Evolutionary conservation across 2,329 filamentous ascomycete genomes (phyloP).

Genomic region (Alternaria sp.): DNA sequence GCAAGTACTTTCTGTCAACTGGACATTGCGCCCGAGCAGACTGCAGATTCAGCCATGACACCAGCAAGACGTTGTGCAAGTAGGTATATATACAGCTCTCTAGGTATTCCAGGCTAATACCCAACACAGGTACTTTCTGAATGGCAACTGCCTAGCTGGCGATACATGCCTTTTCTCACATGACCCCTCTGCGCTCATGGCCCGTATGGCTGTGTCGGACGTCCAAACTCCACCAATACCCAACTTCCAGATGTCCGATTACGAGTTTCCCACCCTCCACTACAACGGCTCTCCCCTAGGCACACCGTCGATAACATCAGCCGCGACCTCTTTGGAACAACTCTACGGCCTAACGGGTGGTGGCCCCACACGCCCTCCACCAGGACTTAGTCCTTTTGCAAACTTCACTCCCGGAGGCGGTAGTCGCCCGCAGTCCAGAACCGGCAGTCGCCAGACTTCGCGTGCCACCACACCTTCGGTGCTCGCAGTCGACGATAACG

Average conservation of each 20-base stretch:
- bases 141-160: constrained; percentile 92
- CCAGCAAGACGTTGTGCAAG: constrained; percentile 98
- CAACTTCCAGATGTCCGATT: constrained; percentile 80
- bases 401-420: constrained; percentile 61
- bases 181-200: constrained; percentile 86
- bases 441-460: constrained; percentile 79
- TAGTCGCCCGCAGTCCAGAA: constrained; percentile 78
- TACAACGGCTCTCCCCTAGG: constrained; percentile 53
- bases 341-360: constrained; percentile 46
- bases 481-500: constrained; percentile 87
- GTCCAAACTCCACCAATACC: constrained; percentile 68
- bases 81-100: constrained; percentile 59
- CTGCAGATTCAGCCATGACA: constrained; percentile 95
- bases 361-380: constrained; percentile 63
- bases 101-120: constrained; percentile 31
- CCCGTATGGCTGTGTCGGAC: constrained; percentile 77
- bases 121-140: constrained; percentile 81
- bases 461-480: constrained; percentile 69
- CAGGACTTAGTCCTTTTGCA: constrained; percentile 70
- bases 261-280: constrained; percentile 81
- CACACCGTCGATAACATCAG: constrained; percentile 47
- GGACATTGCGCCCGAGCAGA: constrained; percentile 96
- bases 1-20: constrained; percentile 95
- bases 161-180: constrained; percentile 97
- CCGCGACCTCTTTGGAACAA: constrained; percentile 52